Percentiles rank a stretch among this genome's conserved stretches.
Evolutionary conservation across 1,284 basidiomycete genomes (phyloP).

Genomic region (Cryptococcus sp.): DNA sequence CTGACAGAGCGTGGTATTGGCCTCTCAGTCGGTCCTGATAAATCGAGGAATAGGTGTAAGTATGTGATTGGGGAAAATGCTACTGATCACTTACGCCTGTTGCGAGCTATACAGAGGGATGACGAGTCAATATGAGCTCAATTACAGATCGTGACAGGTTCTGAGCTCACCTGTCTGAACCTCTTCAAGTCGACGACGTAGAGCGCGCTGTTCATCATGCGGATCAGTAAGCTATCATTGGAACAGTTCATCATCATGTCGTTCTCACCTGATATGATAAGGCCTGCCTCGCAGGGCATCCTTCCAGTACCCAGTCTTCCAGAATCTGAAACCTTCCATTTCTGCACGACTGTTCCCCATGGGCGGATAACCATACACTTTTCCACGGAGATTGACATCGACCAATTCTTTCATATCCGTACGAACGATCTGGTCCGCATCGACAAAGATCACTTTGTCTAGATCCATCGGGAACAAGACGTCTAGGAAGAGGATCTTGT

Average conservation of each 20-base stretch:
- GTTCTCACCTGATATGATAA: conserved; percentile 85
- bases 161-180: conserved; percentile 71
- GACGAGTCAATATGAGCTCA: neutral
- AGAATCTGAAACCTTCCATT: conserved; percentile 97
- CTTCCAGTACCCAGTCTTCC: conserved; percentile 95
- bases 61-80: neutral
- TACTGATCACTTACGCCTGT: conserved; percentile 65
- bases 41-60: conserved; percentile 50
- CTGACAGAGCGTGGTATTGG: conserved; percentile 88
- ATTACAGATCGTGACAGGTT: too few species aligned
- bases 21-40: conserved; percentile 76
- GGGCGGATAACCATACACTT: conserved; percentile 91
- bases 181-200: conserved; percentile 96
- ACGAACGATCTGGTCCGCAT: conserved; percentile 95
- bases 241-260: too few species aligned
- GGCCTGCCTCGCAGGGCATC: conserved; percentile 76
- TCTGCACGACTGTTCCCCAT: conserved; percentile 95
- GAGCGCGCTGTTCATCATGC: conserved; percentile 65
- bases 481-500: conserved; percentile 98
- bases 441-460: conserved; percentile 97
- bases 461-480: conserved; percentile 98
- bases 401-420: conserved; percentile 92
- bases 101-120: conserved; percentile 75
- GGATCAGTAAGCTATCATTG: neutral
- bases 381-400: conserved; percentile 84